Conservation (phyloP, 2,329 filamentous ascomycete species). For the Hypoxylon sp. region DNA sequence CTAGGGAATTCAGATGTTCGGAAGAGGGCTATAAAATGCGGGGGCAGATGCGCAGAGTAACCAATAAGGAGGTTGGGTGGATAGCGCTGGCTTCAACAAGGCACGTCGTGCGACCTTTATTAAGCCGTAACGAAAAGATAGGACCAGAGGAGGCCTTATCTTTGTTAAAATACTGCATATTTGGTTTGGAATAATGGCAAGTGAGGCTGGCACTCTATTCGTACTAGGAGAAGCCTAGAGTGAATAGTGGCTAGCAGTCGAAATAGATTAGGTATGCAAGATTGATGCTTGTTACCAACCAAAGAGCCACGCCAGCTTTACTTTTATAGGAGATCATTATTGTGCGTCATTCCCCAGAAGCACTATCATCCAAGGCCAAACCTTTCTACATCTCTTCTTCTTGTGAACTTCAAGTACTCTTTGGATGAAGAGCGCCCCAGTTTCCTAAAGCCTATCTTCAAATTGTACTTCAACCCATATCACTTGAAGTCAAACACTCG, state of each 20-base stretch:
- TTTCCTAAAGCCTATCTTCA: slow-evolving; percentile 6
- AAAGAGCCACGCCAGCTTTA: neutral
- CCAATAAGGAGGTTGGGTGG: neutral
- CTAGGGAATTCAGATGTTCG: neutral
- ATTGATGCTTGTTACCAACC: no score
- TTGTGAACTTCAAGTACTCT: neutral
- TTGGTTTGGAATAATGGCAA: neutral
- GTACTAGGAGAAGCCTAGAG: neutral
- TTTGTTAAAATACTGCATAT: neutral
- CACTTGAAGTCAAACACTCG: slow-evolving; percentile 1
- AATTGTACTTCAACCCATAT: neutral
- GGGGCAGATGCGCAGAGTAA: neutral
- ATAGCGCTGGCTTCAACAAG: neutral
- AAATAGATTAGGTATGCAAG: no score
- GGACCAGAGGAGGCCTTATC: neutral
- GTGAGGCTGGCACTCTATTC: neutral
- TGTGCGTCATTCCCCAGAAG: neutral
- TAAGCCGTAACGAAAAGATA: neutral
- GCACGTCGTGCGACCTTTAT: neutral
- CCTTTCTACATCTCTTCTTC: slow-evolving; percentile 7
- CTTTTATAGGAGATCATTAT: slow-evolving; percentile 2
- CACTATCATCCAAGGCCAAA: neutral
- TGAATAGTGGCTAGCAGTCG: neutral
- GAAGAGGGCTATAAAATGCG: neutral
- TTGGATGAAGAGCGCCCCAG: neutral